These are phyloP conservation scores for Marchantia paleacea DNA, from an alignment of 225 moss, liverwort and hornwort genomes.

Conservation along the genomic window DNA sequence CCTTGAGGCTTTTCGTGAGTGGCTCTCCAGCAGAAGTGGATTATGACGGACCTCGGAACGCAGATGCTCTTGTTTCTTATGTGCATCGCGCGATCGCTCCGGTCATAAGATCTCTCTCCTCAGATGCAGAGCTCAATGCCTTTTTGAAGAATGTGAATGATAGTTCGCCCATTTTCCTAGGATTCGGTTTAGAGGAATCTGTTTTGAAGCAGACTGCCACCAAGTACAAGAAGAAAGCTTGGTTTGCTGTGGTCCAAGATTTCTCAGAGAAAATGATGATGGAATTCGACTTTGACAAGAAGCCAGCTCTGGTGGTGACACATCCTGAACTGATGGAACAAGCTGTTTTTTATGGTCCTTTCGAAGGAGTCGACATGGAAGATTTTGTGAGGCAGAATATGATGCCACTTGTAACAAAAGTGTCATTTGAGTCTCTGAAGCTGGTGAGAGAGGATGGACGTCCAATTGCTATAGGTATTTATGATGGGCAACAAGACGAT, in stretches of 20 bases:
- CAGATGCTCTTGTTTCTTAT: slow-evolving; percentile 66
- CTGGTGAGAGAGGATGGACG: slow-evolving; percentile 66
- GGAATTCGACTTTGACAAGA: slow-evolving; percentile 74
- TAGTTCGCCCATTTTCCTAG: slow-evolving; percentile 68
- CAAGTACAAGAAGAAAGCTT: slow-evolving; percentile 66
- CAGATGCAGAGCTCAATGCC: slow-evolving; percentile 51
- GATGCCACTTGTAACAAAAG: slow-evolving; percentile 60
- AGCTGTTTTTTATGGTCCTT: slow-evolving; percentile 69
- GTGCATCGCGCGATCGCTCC: slow-evolving; percentile 66
- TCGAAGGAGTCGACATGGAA: slow-evolving; percentile 48
- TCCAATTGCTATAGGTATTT: slow-evolving; percentile 60
- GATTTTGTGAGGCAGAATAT: slow-evolving; percentile 70
- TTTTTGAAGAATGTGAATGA: slow-evolving; percentile 55
- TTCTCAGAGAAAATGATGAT: slow-evolving; percentile 60
- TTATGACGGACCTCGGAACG: slow-evolving; percentile 65
- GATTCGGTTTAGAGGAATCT: slow-evolving; percentile 64
- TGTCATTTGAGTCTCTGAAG: slow-evolving; percentile 55
- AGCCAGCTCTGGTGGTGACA: slow-evolving; percentile 64
- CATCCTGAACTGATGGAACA: slow-evolving; percentile 62
- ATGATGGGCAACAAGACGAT: slow-evolving; percentile 45
- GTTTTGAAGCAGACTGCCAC: slow-evolving; percentile 62
- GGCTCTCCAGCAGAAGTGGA: slow-evolving; percentile 82
- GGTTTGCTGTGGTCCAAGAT: slow-evolving; percentile 68
- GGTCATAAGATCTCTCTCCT: slow-evolving; percentile 42
- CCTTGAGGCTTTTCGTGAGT: slow-evolving; percentile 94